phyloP scores from a whole-genome alignment of 2,329 filamentous ascomycete genomes.

The Diplodia scrobiculata region DNA sequence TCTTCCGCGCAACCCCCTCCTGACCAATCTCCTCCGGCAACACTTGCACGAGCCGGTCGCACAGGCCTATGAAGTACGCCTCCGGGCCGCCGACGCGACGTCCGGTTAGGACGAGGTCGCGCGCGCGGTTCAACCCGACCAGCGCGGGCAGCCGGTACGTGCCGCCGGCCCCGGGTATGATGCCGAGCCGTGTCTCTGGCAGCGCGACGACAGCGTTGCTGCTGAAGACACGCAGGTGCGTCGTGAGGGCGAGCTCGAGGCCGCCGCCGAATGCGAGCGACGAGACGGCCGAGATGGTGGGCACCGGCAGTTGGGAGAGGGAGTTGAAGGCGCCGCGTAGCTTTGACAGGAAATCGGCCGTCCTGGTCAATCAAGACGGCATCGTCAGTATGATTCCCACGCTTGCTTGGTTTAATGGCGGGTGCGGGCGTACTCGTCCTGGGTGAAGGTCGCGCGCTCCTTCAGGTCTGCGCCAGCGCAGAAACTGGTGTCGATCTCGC shows the following conservation, averaged over 20 bases:
- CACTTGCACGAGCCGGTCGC: constrained; percentile 85
- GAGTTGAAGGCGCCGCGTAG: constrained; percentile 75
- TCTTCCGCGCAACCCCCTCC: constrained; percentile 61
- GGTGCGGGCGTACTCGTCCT: constrained; percentile 67
- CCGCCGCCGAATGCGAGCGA: constrained; percentile 89
- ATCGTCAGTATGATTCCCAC: constrained; percentile 19
- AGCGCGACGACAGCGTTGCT: constrained; percentile 78
- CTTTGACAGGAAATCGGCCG: constrained; percentile 71
- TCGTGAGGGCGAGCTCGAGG: constrained; percentile 86
- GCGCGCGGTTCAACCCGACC: constrained; percentile 77
- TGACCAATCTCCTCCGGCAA: constrained; percentile 58
- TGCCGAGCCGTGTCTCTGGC: constrained; percentile 88
- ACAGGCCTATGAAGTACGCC: constrained; percentile 87
- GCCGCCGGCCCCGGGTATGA: constrained; percentile 91
- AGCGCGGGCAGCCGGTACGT: constrained; percentile 83
- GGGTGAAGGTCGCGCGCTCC: constrained; percentile 74
- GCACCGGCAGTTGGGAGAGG: constrained; percentile 76
- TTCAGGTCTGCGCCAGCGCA: constrained; percentile 95
- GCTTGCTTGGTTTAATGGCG: neutral
- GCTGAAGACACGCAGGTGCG: constrained; percentile 83
- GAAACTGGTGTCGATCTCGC: constrained; percentile 82
- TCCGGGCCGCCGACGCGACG: constrained; percentile 80
- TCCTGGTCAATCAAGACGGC: constrained; percentile 55
- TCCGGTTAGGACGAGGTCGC: constrained; percentile 87
- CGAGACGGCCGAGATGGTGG: constrained; percentile 84